phyloP scores from a whole-genome alignment of 768 basidiomycete genomes.

The Boletus barrowsii region DNA sequence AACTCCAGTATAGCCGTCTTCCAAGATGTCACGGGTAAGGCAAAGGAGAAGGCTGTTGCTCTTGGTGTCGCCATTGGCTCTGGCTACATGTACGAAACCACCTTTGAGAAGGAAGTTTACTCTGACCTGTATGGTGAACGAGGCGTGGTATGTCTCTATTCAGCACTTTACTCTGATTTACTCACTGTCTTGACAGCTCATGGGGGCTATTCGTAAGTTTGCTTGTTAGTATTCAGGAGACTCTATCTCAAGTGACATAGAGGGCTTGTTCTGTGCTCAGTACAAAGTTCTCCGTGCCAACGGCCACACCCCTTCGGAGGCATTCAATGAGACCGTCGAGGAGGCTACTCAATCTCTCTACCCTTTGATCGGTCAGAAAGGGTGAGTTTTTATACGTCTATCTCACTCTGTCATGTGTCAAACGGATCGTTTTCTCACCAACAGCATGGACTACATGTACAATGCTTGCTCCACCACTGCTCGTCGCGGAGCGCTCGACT shows the following conservation, averaged over 20 bases:
- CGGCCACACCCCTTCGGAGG: slow-evolving; percentile 95
- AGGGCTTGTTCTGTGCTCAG: slow-evolving; percentile 99
- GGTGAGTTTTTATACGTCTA: slow-evolving; percentile 44
- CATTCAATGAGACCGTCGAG: slow-evolving; percentile 99
- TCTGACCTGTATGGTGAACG: slow-evolving; percentile 99
- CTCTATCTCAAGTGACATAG: slow-evolving; percentile 34
- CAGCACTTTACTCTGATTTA: neutral
- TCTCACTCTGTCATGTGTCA: neutral
- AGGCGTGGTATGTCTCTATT: slow-evolving; percentile 77
- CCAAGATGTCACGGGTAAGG: slow-evolving; percentile 98
- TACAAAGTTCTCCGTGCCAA: slow-evolving; percentile 97
- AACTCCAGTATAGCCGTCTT: slow-evolving; percentile 93
- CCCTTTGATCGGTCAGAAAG: slow-evolving; percentile 93
- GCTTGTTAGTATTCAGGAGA: neutral
- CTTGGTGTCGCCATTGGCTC: slow-evolving; percentile 93
- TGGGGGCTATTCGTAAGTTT: slow-evolving; percentile 89
- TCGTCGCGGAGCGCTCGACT: slow-evolving; percentile 97
- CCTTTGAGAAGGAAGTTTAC: slow-evolving; percentile 99
- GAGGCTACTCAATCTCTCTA: slow-evolving; percentile 99
- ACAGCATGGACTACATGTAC: slow-evolving; percentile 99
- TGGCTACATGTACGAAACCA: slow-evolving; percentile 98
- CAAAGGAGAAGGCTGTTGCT: slow-evolving; percentile 94
- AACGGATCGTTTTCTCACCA: neutral
- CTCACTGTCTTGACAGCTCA: slow-evolving; percentile 54
- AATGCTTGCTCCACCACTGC: slow-evolving; percentile 99